These are phyloP conservation scores for Anthracocystis setariae DNA, from an alignment of 1,284 basidiomycete genomes.

Conservation along the genomic window DNA sequence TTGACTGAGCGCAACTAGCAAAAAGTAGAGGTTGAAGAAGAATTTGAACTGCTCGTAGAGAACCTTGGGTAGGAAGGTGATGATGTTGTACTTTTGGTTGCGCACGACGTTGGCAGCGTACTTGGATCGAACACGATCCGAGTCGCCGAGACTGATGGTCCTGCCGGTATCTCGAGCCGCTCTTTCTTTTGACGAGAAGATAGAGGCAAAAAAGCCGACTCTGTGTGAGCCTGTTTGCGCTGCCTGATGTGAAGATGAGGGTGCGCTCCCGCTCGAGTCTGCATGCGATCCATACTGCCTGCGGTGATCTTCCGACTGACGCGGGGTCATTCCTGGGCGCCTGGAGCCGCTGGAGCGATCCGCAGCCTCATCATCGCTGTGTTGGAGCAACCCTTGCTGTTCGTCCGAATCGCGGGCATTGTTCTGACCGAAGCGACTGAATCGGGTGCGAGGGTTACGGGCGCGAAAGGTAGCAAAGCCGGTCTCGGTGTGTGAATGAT, in stretches of 20 bases:
- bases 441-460: conserved; percentile 32
- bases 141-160: conserved; percentile 37
- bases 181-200: conserved; percentile 29
- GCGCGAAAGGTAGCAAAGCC: conserved; percentile 45
- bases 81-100: conserved; percentile 96
- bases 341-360: conserved; percentile 10
- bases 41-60: conserved; percentile 99
- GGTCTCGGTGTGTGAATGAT: conserved; percentile 29
- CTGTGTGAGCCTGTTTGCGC: conserved; percentile 31
- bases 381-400: conserved; percentile 43
- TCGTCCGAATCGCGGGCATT: conserved; percentile 44
- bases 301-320: conserved; percentile 43
- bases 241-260: conserved; percentile 11
- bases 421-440: conserved; percentile 47
- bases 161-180: conserved; percentile 32
- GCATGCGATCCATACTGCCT: conserved; percentile 36
- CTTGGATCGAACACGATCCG: conserved; percentile 48
- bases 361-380: conserved; percentile 22
- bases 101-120: conserved; percentile 83
- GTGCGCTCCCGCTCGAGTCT: conserved; percentile 19
- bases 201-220: conserved; percentile 31
- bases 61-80: conserved; percentile 93
- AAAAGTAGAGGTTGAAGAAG: conserved; percentile 99
- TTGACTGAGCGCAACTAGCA: conserved; percentile 94
- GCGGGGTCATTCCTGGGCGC: conserved; percentile 18